phyloP scores from a whole-genome alignment of 306 rosid species.

The Betula pendula region DNA sequence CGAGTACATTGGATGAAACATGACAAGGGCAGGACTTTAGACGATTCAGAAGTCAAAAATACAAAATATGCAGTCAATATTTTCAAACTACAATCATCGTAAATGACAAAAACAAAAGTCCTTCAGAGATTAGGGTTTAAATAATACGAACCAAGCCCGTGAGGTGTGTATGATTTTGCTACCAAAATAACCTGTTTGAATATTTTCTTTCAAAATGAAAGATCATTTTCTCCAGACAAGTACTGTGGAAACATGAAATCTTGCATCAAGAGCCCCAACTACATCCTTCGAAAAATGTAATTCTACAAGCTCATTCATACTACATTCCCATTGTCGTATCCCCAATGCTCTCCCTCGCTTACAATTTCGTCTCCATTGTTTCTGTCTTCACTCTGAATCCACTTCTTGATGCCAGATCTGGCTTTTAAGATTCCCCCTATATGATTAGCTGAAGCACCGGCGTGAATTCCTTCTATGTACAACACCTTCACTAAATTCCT shows the following conservation, averaged over 20 bases:
- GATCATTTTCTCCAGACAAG: too few species aligned
- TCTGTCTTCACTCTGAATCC: constrained; percentile 15
- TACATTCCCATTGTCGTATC: constrained; percentile 13
- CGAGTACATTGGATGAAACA: too few species aligned
- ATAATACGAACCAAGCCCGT: too few species aligned
- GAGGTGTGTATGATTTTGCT: too few species aligned
- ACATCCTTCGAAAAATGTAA: not conserved
- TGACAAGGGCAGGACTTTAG: too few species aligned
- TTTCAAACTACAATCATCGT: too few species aligned
- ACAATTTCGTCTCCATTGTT: constrained; percentile 20
- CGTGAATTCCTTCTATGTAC: constrained; percentile 65
- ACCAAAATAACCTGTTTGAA: too few species aligned
- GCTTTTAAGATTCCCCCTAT: constrained; percentile 31
- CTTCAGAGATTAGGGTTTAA: too few species aligned
- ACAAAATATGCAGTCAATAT: too few species aligned
- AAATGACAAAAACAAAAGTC: too few species aligned
- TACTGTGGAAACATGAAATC: not conserved
- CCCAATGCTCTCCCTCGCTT: not conserved
- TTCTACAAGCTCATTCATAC: constrained; percentile 23
- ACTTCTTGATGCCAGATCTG: constrained; percentile 8
- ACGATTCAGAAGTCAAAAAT: too few species aligned
- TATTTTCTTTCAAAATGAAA: too few species aligned
- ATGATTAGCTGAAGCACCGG: constrained; percentile 37
- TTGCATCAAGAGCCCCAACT: not conserved
- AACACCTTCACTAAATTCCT: constrained; percentile 56